Base-by-base conservation (phyloP, 2,329 filamentous ascomycete species). In the Aspergillus terreus region DNA sequence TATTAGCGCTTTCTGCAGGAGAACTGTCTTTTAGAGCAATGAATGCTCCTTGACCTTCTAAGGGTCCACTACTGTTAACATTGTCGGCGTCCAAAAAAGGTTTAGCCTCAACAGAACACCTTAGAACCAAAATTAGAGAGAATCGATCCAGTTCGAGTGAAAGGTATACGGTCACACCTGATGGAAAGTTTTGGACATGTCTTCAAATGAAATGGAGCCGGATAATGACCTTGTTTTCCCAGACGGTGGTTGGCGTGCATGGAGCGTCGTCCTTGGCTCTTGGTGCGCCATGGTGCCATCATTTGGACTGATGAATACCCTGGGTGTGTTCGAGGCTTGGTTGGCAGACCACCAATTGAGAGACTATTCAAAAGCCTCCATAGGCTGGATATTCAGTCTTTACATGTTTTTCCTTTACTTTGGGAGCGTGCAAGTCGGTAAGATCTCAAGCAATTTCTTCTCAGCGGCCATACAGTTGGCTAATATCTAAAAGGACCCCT, bases 231-330 rank as follows among this genome's bases (percentile, higher is more conserved):
- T 23, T 6, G 23, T 23, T 23, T 23, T 23, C 23, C 23, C 23
- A 23, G 23, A 23, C 23, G 23, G 23, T 4, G 23, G 23, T 23
- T 23, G 23, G 23, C 53, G 56, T 15, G 72, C 72, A 4, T 75
- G 72, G 72, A 52, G 63, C 1, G 68, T 71, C 1, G 71, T 73
- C 2, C 50, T 70, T 1, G 72, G 71, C 1, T 64, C 68, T 3
- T 71, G 63, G 57, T 71, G 64, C 56, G 63, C 61, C 17, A 62
- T 72, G 50, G 53, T 69, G 15, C 63, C 64, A 11, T 62, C 63
- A 14, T 69, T 73, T 54, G 71, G 70, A 2, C 43, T 71, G 27
- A 55, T 68, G 44, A 71, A 69, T 44, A 65, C 62, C 15, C 55
- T 64, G 7, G 66, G 65, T 4, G 58, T 68, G 12, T 54, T 72